These are phyloP conservation scores for Colletotrichum sp. DNA, from an alignment of 2,329 filamentous ascomycete species.

Conservation along the genomic window DNA sequence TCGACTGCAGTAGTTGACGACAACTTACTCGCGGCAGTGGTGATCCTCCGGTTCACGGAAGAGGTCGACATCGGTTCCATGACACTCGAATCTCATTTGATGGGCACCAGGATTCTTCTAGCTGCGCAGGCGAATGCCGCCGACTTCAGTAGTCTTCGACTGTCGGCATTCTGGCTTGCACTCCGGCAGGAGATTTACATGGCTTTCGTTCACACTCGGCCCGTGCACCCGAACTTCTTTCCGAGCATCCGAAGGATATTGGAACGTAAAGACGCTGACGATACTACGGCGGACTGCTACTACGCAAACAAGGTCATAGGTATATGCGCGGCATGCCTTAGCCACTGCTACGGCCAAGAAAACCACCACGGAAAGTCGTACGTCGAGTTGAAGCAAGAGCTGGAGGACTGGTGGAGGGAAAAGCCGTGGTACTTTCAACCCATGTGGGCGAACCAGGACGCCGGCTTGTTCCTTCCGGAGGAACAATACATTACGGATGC, in stretches of 20 bases:
- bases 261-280: conserved; percentile 21
- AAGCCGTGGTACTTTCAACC: conserved; percentile 31
- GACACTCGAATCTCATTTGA: conserved; percentile 29
- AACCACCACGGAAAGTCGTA: conserved; percentile 27
- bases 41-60: conserved; percentile 33
- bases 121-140: conserved; percentile 30
- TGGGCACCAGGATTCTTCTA: conserved; percentile 31
- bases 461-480: conserved; percentile 24
- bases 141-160: conserved; percentile 30
- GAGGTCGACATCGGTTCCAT: conserved; percentile 24
- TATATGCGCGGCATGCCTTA: conserved; percentile 30
- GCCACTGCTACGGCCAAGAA: conserved; percentile 31
- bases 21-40: conserved; percentile 31
- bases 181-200: conserved; percentile 33
- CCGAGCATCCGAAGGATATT: conserved; percentile 21
- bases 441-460: conserved; percentile 6
- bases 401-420: conserved; percentile 31
- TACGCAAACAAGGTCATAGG: conserved; percentile 31
- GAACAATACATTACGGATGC: conserved; percentile 30
- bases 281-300: conserved; percentile 16
- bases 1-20: conserved; percentile 30
- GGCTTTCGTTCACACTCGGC: conserved; percentile 32
- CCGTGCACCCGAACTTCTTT: conserved; percentile 30
- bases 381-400: conserved; percentile 25
- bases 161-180: conserved; percentile 32